A percentile compares a stretch with the other conserved stretches of the same genome.
These are phyloP conservation scores for Capniomyces stellatus DNA, from an alignment of 371 early-diverging fungal species.

Conservation along the genomic window DNA sequence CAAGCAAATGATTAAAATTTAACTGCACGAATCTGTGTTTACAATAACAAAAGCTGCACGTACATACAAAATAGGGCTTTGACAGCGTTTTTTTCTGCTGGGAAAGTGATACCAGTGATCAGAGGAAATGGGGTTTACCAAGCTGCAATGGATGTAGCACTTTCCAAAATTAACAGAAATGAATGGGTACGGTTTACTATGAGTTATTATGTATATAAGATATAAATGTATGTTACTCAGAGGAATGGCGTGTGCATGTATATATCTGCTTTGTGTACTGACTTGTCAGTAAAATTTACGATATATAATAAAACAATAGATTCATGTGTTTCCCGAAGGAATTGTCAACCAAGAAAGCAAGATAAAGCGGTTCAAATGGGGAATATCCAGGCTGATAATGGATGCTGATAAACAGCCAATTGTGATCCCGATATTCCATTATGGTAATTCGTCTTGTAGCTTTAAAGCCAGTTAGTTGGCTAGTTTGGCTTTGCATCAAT, in stretches of 20 bases:
- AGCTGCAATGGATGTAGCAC: slow-evolving; percentile 57
- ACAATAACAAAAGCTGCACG: no score
- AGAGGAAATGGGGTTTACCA: slow-evolving; percentile 75
- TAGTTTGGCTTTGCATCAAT: no score
- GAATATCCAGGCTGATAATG: slow-evolving; percentile 64
- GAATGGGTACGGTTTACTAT: slow-evolving; percentile 29
- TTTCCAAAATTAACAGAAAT: slow-evolving; percentile 34
- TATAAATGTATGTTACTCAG: no score
- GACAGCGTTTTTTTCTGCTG: slow-evolving; percentile 51
- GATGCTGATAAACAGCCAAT: slow-evolving; percentile 43
- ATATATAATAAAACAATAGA: no score
- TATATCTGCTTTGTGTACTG: no score
- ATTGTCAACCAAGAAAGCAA: slow-evolving; percentile 43
- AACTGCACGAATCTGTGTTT: no score
- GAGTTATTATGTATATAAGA: no score
- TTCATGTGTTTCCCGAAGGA: slow-evolving; percentile 76
- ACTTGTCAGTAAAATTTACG: no score
- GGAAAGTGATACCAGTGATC: slow-evolving; percentile 64
- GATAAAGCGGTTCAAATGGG: slow-evolving; percentile 71
- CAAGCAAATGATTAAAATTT: no score
- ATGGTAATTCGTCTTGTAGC: slow-evolving; percentile 16
- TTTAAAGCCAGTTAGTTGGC: no score
- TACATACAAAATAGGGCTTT: slow-evolving; percentile 33
- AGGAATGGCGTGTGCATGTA: no score
- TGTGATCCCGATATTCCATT: slow-evolving; percentile 51